Evolutionary conservation across 164 flowering plant genomes (phyloP).

Genomic region (Aristolochia contorta): DNA sequence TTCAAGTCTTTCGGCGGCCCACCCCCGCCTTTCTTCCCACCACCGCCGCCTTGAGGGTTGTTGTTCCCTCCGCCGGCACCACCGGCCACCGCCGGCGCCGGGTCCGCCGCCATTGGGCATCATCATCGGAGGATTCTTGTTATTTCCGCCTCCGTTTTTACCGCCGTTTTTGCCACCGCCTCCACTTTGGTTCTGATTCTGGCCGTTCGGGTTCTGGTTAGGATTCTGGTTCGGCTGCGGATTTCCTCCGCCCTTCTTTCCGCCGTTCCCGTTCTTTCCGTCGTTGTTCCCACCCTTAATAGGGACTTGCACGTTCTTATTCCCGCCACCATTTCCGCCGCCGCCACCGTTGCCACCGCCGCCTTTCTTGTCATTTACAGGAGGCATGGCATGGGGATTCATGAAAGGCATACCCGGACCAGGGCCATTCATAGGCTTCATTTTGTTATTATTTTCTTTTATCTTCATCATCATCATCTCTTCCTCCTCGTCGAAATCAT

Average conservation of each 20-base stretch:
- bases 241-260: constrained; percentile 40
- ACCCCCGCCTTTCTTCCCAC: constrained; percentile 31
- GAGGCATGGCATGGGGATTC: constrained; percentile 8
- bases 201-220: constrained; percentile 3
- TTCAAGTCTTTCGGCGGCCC: constrained; percentile 16
- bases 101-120: constrained; percentile 20
- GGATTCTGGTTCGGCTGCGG: constrained; percentile 15
- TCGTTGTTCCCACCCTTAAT: constrained; percentile 14
- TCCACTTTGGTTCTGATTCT: constrained; percentile 28
- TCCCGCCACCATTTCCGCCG: constrained; percentile 14
- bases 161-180: constrained; percentile 34
- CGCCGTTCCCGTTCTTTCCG: constrained; percentile 25
- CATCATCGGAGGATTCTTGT: constrained; percentile 17
- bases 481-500: constrained; percentile 20
- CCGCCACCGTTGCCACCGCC: constrained; percentile 18
- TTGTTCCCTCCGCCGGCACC: constrained; percentile 25
- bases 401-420: constrained; percentile 6
- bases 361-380: constrained; percentile 26
- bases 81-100: constrained; percentile 17
- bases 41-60: constrained; percentile 24
- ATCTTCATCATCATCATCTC: constrained; percentile 15
- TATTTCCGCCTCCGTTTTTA: constrained; percentile 13
- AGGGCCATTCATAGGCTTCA: constrained; percentile 18
- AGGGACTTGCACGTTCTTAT: constrained; percentile 15
- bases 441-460: constrained; percentile 7